Evolutionary conservation across 192 early-diverging fungal genomes (phyloP).

Genomic region (Dispira simplex): DNA sequence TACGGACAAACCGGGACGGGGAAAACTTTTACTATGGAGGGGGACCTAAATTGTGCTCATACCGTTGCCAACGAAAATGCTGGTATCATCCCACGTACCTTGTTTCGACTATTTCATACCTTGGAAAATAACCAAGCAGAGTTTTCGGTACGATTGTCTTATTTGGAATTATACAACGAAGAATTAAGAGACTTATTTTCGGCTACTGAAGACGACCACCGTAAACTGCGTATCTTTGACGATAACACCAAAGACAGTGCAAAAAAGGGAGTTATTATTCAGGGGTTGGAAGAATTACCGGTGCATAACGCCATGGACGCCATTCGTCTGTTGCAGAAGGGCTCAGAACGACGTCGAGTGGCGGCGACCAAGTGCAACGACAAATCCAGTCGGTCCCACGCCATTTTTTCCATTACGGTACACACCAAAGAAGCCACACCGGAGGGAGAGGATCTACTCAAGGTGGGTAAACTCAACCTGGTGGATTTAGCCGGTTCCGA

Average conservation of each 20-base stretch:
- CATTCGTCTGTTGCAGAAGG: constrained; percentile 50
- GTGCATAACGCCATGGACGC: constrained; percentile 62
- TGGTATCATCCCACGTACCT: constrained; percentile 82
- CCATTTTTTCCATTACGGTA: constrained; percentile 81
- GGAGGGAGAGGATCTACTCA: constrained; percentile 77
- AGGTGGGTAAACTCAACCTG: constrained; percentile 88
- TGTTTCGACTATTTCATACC: constrained; percentile 60
- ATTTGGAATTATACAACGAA: constrained; percentile 92
- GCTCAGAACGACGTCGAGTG: constrained; percentile 53
- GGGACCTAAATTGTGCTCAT: constrained; percentile 42
- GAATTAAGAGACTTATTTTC: constrained; percentile 82
- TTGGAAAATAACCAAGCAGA: constrained; percentile 54
- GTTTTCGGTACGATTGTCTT: constrained; percentile 73
- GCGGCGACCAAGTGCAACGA: constrained; percentile 86
- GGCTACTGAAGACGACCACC: constrained; percentile 17
- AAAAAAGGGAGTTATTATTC: constrained; percentile 57
- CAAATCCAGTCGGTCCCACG: constrained; percentile 84
- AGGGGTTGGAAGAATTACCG: constrained; percentile 66
- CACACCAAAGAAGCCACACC: constrained; percentile 68
- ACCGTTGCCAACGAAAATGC: constrained; percentile 34
- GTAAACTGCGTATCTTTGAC: neutral
- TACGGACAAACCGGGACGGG: constrained; percentile 88
- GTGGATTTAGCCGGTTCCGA: constrained; percentile 95
- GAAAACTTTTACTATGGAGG: constrained; percentile 97
- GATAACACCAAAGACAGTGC: constrained; percentile 19